These are phyloP conservation scores for Entamoeba histolytica DNA, from an alignment of 208 protist genomes.

Conservation along the genomic window DNA sequence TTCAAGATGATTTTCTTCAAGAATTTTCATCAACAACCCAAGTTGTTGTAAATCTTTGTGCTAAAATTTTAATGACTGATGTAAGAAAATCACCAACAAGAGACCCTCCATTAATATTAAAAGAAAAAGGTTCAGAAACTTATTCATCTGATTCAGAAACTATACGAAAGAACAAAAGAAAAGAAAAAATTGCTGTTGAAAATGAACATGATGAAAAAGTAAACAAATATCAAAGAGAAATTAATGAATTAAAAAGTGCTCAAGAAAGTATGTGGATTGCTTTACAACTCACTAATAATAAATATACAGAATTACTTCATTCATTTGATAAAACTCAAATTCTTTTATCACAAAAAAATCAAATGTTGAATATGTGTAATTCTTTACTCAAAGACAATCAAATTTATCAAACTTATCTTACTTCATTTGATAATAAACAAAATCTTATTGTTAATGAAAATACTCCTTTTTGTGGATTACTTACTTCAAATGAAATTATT, in stretches of 20 bases:
- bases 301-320: not conserved
- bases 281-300: not conserved
- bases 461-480: not conserved
- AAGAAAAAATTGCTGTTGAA: not conserved
- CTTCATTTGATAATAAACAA: not conserved
- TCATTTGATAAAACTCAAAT: not conserved
- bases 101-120: too few relatives aligned
- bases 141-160: not conserved
- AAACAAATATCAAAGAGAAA: not conserved
- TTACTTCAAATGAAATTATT: not conserved
- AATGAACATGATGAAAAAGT: not conserved
- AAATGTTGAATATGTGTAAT: not conserved
- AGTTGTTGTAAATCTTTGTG: not conserved
- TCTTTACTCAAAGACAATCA: not conserved
- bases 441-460: not conserved
- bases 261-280: not conserved
- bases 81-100: not conserved
- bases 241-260: not conserved
- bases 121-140: not conserved
- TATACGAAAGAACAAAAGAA: not conserved
- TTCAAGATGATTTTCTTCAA: not conserved
- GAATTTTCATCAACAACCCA: not conserved
- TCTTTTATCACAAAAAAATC: not conserved
- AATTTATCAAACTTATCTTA: not conserved
- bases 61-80: not conserved